Evolutionary conservation across 371 early-diverging fungal species (phyloP).

Genomic region (Rhizomucor pusillus): DNA sequence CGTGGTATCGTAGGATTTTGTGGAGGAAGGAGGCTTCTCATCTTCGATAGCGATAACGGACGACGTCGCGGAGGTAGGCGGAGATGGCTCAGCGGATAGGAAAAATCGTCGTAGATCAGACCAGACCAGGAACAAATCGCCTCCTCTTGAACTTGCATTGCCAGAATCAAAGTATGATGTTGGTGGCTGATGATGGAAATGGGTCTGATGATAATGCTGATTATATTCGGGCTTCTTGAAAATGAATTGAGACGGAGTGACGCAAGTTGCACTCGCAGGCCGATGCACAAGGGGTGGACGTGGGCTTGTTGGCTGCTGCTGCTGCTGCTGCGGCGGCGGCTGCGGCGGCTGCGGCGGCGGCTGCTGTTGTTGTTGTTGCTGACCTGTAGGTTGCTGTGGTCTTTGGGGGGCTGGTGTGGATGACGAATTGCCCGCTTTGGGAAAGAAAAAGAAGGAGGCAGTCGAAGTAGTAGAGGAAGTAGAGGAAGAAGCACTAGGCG

Average conservation of each 20-base stretch:
- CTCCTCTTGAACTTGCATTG: constrained; percentile 1
- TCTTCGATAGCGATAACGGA: neutral
- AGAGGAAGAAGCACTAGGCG: constrained; percentile 18
- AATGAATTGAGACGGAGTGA: constrained; percentile 38
- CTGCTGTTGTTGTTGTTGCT: constrained; percentile 3
- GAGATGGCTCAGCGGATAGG: constrained; percentile 18
- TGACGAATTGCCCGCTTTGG: constrained; percentile 5
- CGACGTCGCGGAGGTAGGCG: constrained; percentile 8
- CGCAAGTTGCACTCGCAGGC: constrained; percentile 16
- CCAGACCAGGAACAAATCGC: constrained; percentile 19
- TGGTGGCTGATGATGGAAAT: constrained; percentile 27
- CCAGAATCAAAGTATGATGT: neutral
- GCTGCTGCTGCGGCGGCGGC: too few species aligned
- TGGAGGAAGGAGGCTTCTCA: neutral
- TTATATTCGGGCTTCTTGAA: constrained; percentile 40
- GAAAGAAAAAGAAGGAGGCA: constrained; percentile 4
- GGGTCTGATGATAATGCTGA: constrained; percentile 35
- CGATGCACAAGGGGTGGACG: constrained; percentile 16
- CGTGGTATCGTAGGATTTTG: constrained; percentile 1
- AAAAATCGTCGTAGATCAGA: constrained; percentile 27
- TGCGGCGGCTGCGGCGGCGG: too few species aligned
- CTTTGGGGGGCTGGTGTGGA: constrained; percentile 6
- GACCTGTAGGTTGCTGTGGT: neutral
- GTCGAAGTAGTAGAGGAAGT: constrained; percentile 15
- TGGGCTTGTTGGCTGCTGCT: constrained; percentile 4